phyloP scores from a whole-genome alignment of 495 filamentous ascomycete genomes.

The Aspergillus affinis region DNA sequence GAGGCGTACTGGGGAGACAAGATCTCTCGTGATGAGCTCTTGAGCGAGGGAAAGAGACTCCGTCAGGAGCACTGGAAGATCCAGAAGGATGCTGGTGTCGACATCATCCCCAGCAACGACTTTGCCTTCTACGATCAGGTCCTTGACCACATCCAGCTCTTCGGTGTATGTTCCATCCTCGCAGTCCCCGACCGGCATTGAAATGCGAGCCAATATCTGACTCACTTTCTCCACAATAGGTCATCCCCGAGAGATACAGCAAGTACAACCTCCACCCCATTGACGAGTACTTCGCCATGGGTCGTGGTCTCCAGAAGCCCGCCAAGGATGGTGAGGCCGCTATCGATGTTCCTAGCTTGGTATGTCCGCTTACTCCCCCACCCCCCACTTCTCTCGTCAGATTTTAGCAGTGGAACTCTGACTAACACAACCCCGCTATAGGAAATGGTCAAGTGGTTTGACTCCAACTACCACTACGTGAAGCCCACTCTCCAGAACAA shows the following conservation, averaged over 20 bases:
- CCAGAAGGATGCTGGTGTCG: slow-evolving; percentile 95
- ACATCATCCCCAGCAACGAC: slow-evolving; percentile 98
- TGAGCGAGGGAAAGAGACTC: slow-evolving; percentile 92
- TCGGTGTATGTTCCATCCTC: slow-evolving; percentile 55
- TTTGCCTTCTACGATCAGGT: slow-evolving; percentile 99
- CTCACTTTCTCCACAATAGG: too few species aligned
- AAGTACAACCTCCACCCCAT: slow-evolving; percentile 79
- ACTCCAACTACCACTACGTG: slow-evolving; percentile 99
- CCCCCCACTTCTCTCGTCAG: not conserved
- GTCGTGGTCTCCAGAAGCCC: slow-evolving; percentile 90
- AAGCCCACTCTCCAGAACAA: slow-evolving; percentile 96
- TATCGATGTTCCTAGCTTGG: slow-evolving; percentile 86
- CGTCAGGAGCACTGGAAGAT: slow-evolving; percentile 98
- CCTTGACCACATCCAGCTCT: slow-evolving; percentile 97
- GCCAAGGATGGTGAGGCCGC: slow-evolving; percentile 55
- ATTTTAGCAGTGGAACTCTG: slow-evolving; percentile 1
- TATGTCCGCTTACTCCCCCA: slow-evolving; percentile 26
- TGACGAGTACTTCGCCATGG: slow-evolving; percentile 99
- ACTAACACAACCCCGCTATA: slow-evolving; percentile 23
- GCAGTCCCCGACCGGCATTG: too few species aligned
- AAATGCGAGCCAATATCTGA: too few species aligned
- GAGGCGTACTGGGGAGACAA: slow-evolving; percentile 97
- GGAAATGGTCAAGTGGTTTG: slow-evolving; percentile 99
- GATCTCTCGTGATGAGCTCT: slow-evolving; percentile 80
- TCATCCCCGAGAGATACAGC: slow-evolving; percentile 85